phyloP scores from a whole-genome alignment of 2,329 filamentous ascomycete species.

The Phoma sp. region DNA sequence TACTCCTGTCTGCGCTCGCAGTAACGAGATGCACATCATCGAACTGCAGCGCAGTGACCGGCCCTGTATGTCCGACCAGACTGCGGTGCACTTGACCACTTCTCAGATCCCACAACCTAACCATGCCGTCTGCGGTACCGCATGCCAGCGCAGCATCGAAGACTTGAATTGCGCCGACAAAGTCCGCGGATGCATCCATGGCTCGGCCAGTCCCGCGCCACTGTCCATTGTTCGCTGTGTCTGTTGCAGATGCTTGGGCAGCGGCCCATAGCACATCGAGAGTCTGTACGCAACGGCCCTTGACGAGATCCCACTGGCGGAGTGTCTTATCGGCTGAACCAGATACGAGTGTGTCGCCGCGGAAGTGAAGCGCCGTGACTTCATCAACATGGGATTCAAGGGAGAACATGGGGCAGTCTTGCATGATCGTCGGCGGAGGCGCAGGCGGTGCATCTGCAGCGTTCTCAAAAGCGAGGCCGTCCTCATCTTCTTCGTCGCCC shows the following conservation, averaged over 20 bases:
- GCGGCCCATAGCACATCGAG: slow-evolving; percentile 98
- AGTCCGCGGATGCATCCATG: slow-evolving; percentile 77
- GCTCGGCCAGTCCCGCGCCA: slow-evolving; percentile 79
- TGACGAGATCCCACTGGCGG: slow-evolving; percentile 96
- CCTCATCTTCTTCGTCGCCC: slow-evolving; percentile 52
- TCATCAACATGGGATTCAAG: slow-evolving; percentile 91
- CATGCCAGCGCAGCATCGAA: slow-evolving; percentile 96
- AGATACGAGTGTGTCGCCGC: slow-evolving; percentile 87
- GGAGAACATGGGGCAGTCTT: slow-evolving; percentile 87
- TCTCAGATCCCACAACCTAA: slow-evolving; percentile 93
- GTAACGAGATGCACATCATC: slow-evolving; percentile 96
- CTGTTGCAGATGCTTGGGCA: slow-evolving; percentile 79
- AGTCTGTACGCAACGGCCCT: slow-evolving; percentile 96
- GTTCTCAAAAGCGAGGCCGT: slow-evolving; percentile 75
- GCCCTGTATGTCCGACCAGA: slow-evolving; percentile 92
- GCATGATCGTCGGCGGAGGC: slow-evolving; percentile 76
- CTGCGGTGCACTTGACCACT: slow-evolving; percentile 97
- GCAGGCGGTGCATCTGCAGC: slow-evolving; percentile 75
- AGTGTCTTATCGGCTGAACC: slow-evolving; percentile 97
- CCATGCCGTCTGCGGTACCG: slow-evolving; percentile 97
- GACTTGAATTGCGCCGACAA: slow-evolving; percentile 92
- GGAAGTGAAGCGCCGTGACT: slow-evolving; percentile 91
- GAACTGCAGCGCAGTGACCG: slow-evolving; percentile 93
- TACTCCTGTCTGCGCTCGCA: slow-evolving; percentile 88
- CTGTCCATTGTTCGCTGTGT: slow-evolving; percentile 62